phyloP scores from a whole-genome alignment of 2,329 filamentous ascomycete genomes.

The Aspergillus ustus region DNA sequence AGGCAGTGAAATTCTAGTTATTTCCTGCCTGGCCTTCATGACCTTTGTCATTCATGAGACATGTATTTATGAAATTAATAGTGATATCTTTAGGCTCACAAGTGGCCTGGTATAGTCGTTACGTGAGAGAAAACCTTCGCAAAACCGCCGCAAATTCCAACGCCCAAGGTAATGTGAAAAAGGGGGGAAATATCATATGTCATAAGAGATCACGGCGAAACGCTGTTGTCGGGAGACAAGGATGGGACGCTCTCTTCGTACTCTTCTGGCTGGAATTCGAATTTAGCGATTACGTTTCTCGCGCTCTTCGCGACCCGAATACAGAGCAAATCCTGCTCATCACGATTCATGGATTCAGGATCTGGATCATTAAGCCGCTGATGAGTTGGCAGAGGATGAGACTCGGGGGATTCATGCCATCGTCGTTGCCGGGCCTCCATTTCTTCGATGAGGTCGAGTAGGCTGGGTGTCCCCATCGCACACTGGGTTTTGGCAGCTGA shows the following conservation, averaged over 20 bases:
- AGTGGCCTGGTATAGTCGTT: conserved; percentile 4
- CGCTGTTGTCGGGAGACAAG: conserved; percentile 1
- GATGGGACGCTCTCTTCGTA: conserved; percentile 32
- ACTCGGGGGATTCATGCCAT: conserved; percentile 40
- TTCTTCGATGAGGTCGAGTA: conserved; percentile 45
- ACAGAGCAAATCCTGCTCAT: conserved; percentile 40
- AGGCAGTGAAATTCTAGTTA: background rate
- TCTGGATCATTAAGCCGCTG: conserved; percentile 16
- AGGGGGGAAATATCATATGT: background rate
- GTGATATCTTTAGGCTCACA: background rate
- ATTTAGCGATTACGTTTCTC: conserved; percentile 39
- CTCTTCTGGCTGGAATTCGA: conserved; percentile 41
- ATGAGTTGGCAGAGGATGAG: conserved; percentile 24
- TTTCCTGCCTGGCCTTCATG: background rate
- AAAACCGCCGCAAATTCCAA: background rate
- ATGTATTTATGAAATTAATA: background rate
- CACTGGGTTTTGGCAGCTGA: conserved; percentile 31
- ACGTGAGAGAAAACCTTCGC: background rate
- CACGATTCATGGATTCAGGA: conserved; percentile 6
- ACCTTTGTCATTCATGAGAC: background rate
- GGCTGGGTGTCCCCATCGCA: conserved; percentile 37
- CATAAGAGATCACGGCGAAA: conserved; percentile 1
- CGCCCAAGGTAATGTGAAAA: background rate
- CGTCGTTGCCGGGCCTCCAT: conserved; percentile 48
- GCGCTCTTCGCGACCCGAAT: conserved; percentile 40